phyloP scores from a whole-genome alignment of 2,329 filamentous ascomycete genomes.

The Fusarium mangiferae region DNA sequence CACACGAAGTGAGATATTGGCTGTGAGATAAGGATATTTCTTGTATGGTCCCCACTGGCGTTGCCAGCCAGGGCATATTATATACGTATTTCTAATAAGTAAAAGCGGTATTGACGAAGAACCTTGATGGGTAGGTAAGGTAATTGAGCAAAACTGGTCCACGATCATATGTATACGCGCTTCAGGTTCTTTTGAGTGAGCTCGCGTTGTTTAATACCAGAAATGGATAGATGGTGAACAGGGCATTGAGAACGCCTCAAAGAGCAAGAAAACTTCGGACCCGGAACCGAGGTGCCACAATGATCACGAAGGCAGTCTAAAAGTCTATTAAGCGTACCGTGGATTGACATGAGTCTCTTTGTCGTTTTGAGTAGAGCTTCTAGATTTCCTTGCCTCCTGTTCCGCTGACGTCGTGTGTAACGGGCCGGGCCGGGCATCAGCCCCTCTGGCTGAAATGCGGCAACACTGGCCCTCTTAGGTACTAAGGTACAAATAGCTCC shows the following conservation, averaged over 20 bases:
- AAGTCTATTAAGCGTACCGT: too few relatives aligned
- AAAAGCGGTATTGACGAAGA: not conserved
- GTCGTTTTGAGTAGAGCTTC: not conserved
- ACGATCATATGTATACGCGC: too few relatives aligned
- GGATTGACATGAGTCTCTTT: not conserved
- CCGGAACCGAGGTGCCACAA: not conserved
- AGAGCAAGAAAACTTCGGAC: not conserved
- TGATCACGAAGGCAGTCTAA: not conserved
- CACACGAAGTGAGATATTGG: not conserved
- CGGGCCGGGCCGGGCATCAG: not conserved
- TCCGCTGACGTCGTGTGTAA: not conserved
- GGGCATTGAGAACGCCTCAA: not conserved
- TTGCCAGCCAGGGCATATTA: not conserved
- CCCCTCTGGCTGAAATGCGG: not conserved
- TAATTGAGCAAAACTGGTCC: not conserved
- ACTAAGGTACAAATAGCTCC: not conserved
- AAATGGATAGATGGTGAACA: not conserved
- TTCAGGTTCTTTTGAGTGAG: not conserved
- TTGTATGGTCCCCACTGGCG: not conserved
- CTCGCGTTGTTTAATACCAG: not conserved
- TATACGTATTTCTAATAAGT: not conserved
- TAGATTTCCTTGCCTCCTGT: not conserved
- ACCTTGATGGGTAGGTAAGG: slow-evolving; percentile 15
- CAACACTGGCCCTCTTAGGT: not conserved
- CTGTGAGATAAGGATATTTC: not conserved